These are phyloP conservation scores for Chytridium lagenaria DNA, from an alignment of 371 early-diverging fungal genomes.

Conservation along the genomic window DNA sequence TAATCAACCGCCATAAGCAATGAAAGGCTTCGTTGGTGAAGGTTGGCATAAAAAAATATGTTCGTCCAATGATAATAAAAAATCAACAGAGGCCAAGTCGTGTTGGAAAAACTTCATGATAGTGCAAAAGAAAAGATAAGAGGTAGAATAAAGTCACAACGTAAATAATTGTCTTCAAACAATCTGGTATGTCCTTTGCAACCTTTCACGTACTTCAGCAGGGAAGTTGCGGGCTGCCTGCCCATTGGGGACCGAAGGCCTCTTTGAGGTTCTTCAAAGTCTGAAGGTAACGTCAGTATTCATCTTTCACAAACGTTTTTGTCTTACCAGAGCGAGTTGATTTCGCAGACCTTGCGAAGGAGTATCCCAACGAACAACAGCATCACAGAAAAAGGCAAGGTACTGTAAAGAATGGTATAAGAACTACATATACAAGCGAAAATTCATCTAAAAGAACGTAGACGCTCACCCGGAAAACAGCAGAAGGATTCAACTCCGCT, in stretches of 20 bases:
- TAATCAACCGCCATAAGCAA: too few relatives aligned
- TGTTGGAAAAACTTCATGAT: not conserved
- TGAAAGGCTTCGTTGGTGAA: too few relatives aligned
- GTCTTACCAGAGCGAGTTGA: constrained; percentile 30
- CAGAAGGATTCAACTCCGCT: constrained; percentile 86
- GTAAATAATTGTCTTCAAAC: not conserved
- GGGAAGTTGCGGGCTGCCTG: not conserved
- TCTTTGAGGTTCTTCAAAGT: not conserved
- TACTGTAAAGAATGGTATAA: not conserved
- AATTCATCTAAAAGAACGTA: constrained; percentile 10
- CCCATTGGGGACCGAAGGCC: constrained; percentile 5
- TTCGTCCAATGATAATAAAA: too few relatives aligned
- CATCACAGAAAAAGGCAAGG: constrained; percentile 40
- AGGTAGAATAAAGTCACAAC: not conserved
- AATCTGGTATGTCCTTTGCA: not conserved
- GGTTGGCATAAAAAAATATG: too few relatives aligned
- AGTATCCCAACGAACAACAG: constrained; percentile 40
- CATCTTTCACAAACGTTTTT: not conserved
- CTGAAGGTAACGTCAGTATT: not conserved
- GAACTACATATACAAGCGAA: constrained; percentile 6
- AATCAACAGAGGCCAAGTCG: not conserved
- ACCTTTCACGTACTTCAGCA: not conserved
- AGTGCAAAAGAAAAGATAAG: not conserved
- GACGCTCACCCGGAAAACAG: constrained; percentile 53
- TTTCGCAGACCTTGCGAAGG: constrained; percentile 33